Percentiles rank a stretch among this genome's conserved stretches.
phyloP scores from a whole-genome alignment of 1,284 basidiomycete species.

The Naganishia sp. region DNA sequence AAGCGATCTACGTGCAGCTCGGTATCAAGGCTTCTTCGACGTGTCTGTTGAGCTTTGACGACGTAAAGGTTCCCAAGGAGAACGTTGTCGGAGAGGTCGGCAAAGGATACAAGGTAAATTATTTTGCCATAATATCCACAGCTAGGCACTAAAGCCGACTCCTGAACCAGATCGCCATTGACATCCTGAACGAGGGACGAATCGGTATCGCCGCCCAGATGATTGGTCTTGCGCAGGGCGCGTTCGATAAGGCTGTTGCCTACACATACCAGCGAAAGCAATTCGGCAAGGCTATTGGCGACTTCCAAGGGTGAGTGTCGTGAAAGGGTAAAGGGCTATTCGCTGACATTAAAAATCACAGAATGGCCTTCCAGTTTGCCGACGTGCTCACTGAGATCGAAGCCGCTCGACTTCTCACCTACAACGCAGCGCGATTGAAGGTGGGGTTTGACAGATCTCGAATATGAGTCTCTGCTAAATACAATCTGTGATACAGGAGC shows the following conservation, averaged over 20 bases:
- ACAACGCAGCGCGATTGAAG: conserved; percentile 87
- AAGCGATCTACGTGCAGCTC: conserved; percentile 57
- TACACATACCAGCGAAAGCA: conserved; percentile 93
- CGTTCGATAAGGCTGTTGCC: conserved; percentile 87
- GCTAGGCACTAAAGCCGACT: no score
- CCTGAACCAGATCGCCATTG: conserved; percentile 74
- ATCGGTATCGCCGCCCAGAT: conserved; percentile 97
- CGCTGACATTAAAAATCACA: conserved; percentile 55
- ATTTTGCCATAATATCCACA: not conserved
- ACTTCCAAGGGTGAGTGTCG: conserved; percentile 41
- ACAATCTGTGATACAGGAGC: conserved; percentile 65
- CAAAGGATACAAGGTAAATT: conserved; percentile 82
- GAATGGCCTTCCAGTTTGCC: conserved; percentile 92
- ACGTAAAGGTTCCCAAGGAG: conserved; percentile 85
- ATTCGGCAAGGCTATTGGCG: conserved; percentile 86
- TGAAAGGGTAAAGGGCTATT: not conserved
- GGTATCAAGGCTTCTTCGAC: conserved; percentile 97
- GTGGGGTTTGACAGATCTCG: conserved; percentile 37
- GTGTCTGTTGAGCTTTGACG: conserved; percentile 94
- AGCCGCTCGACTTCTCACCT: conserved; percentile 86
- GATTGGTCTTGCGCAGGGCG: conserved; percentile 95
- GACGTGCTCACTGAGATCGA: conserved; percentile 86
- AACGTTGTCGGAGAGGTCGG: conserved; percentile 85
- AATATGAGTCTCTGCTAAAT: not conserved
- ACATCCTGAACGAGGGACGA: conserved; percentile 95